A percentile compares a stretch with the other conserved stretches of the same genome.
Conservation (phyloP, 352 stramenopile species). For the Phytophthora colocasiae region DNA sequence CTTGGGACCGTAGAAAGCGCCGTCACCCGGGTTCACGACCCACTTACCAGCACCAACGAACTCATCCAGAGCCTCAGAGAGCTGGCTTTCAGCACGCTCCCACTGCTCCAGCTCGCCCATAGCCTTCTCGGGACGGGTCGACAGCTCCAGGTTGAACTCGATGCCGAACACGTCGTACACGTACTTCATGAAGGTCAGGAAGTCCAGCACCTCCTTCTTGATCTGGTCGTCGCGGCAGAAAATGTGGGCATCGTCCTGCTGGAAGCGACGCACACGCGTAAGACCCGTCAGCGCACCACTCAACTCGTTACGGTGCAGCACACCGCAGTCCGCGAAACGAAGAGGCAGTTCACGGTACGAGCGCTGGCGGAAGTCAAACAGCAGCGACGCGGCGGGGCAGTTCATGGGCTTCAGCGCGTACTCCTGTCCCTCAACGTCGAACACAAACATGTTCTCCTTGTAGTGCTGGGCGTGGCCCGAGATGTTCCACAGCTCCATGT, state of each 20-base stretch:
- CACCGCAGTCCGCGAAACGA: slow-evolving; percentile 98
- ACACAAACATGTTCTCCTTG: slow-evolving; percentile 99
- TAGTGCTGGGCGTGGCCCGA: slow-evolving; percentile 98
- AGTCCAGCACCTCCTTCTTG: slow-evolving; percentile 87
- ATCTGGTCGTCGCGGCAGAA: slow-evolving; percentile 97
- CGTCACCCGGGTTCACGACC: slow-evolving; percentile 97
- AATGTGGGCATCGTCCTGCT: slow-evolving; percentile 99
- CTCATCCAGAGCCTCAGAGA: slow-evolving; percentile 94
- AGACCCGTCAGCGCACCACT: slow-evolving; percentile 96
- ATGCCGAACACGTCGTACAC: slow-evolving; percentile 99
- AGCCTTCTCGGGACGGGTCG: slow-evolving; percentile 97
- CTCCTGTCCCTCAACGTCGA: slow-evolving; percentile 96
- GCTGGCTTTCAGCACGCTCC: slow-evolving; percentile 77
- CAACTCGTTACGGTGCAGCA: slow-evolving; percentile 97
- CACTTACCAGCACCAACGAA: slow-evolving; percentile 96
- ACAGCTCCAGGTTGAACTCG: slow-evolving; percentile 97
- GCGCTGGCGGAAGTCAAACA: slow-evolving; percentile 95
- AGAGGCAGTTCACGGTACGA: slow-evolving; percentile 98
- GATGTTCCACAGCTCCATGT: slow-evolving; percentile 97
- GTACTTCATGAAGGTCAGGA: slow-evolving; percentile 97
- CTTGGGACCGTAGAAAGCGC: slow-evolving; percentile 99
- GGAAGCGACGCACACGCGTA: slow-evolving; percentile 96
- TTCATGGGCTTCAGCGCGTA: slow-evolving; percentile 99
- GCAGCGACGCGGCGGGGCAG: slow-evolving; percentile 98
- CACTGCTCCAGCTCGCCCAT: slow-evolving; percentile 95